These are phyloP conservation scores for Jatropha podagrica DNA, from an alignment of 441 rosid genomes.

Conservation along the genomic window DNA sequence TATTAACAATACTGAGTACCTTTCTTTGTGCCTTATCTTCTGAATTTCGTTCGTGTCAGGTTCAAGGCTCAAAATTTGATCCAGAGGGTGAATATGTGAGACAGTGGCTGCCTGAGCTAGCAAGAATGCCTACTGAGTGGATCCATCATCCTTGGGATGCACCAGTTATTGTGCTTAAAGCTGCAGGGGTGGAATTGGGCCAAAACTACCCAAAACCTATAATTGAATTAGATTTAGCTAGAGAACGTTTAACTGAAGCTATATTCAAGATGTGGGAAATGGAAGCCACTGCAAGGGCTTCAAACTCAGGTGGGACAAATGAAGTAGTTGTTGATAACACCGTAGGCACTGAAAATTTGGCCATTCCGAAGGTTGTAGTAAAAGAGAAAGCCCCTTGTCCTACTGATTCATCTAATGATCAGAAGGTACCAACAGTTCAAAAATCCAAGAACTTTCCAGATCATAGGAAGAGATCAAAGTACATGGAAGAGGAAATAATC, in stretches of 20 bases:
- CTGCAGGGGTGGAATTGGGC: slow-evolving; percentile 82
- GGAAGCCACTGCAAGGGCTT: slow-evolving; percentile 54
- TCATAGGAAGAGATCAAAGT: slow-evolving; percentile 49
- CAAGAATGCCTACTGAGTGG: slow-evolving; percentile 88
- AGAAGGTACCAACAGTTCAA: slow-evolving; percentile 60
- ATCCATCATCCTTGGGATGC: slow-evolving; percentile 97
- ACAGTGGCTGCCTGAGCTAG: slow-evolving; percentile 90
- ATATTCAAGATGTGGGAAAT: slow-evolving; percentile 80
- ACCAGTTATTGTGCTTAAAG: slow-evolving; percentile 55
- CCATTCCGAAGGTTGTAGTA: slow-evolving; percentile 38
- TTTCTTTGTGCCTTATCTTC: slow-evolving; percentile 15
- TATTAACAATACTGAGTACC: background rate
- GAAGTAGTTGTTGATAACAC: slow-evolving; percentile 76
- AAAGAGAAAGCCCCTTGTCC: slow-evolving; percentile 46
- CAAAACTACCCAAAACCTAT: slow-evolving; percentile 78
- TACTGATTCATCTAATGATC: slow-evolving; percentile 67
- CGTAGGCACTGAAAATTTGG: slow-evolving; percentile 34
- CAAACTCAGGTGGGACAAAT: slow-evolving; percentile 33
- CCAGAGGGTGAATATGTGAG: slow-evolving; percentile 86
- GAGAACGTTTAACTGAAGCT: slow-evolving; percentile 59
- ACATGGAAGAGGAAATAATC: slow-evolving; percentile 31
- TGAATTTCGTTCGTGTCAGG: slow-evolving; percentile 38
- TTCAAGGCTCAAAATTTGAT: slow-evolving; percentile 79
- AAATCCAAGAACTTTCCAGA: slow-evolving; percentile 32
- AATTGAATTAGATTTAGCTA: slow-evolving; percentile 66